A percentile compares a stretch with the other conserved stretches of the same genome.
Conservation (phyloP, 2,329 filamentous ascomycete genomes). For the Colletotrichum sublineola region DNA sequence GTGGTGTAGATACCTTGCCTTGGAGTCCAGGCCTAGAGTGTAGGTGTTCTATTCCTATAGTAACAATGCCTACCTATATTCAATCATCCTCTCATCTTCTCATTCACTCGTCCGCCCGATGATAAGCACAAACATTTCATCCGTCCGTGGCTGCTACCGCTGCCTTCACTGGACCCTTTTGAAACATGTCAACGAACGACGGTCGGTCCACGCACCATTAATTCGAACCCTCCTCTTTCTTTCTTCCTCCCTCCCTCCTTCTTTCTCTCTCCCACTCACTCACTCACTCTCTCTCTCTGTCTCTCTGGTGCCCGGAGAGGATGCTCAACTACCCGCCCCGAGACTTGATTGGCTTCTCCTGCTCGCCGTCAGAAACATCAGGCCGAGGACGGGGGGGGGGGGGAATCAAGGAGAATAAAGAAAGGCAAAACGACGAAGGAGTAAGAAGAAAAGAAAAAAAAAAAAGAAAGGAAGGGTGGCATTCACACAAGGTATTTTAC, state of each 20-base stretch:
- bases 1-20: too few relatives aligned
- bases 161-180: background rate
- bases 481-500: background rate
- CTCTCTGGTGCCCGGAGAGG: too few relatives aligned
- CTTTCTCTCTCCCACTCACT: too few relatives aligned
- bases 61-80: too few relatives aligned
- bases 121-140: background rate
- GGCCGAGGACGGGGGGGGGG: background rate
- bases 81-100: background rate
- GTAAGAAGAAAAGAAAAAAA: too few relatives aligned
- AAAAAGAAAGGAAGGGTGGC: background rate
- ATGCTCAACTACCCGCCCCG: background rate
- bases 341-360: background rate
- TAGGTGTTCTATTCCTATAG: too few relatives aligned
- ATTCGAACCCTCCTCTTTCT: background rate
- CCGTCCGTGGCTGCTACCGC: background rate
- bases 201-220: background rate
- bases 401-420: too few relatives aligned
- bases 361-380: conserved; percentile 20
- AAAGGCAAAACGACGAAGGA: background rate
- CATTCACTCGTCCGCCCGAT: background rate
- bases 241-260: too few relatives aligned
- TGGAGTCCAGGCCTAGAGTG: too few relatives aligned
- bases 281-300: too few relatives aligned
- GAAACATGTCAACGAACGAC: conserved; percentile 3